A percentile compares a stretch with the other conserved stretches of the same genome.
These are phyloP conservation scores for Pseudogymnoascus pannorum DNA, from an alignment of 2,329 filamentous ascomycete genomes.

Conservation along the genomic window DNA sequence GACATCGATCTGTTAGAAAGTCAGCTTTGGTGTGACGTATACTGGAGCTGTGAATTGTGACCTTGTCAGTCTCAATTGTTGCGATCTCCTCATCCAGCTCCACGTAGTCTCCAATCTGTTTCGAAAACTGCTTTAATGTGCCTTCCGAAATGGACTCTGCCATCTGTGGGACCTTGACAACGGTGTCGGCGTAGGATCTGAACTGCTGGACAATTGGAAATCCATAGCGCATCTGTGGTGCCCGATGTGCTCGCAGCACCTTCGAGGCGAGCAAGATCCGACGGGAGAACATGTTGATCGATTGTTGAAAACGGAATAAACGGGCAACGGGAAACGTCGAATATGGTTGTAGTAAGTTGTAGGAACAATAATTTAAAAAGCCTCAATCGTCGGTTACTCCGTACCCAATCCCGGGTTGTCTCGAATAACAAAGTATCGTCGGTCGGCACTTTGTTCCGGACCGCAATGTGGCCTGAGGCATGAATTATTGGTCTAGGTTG, in stretches of 20 bases:
- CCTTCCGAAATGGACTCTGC: conserved; percentile 98
- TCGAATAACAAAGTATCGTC: conserved; percentile 3
- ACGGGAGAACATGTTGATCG: conserved; percentile 26
- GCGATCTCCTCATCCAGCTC: conserved; percentile 97
- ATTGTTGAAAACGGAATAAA: conserved; percentile 1
- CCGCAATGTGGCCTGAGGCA: not conserved
- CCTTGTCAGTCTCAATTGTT: conserved; percentile 98
- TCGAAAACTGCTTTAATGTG: conserved; percentile 91
- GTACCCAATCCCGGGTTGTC: conserved; percentile 2
- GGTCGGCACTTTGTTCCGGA: not conserved
- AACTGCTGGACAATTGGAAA: conserved; percentile 44
- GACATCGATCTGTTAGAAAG: conserved; percentile 70
- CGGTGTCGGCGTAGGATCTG: conserved; percentile 65
- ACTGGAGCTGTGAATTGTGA: conserved; percentile 32
- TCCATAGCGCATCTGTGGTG: conserved; percentile 32
- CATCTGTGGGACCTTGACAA: conserved; percentile 95
- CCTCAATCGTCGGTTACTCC: conserved; percentile 1
- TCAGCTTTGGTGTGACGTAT: conserved; percentile 12
- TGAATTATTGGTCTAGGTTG: not conserved
- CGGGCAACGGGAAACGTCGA: not conserved
- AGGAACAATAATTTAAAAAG: conserved; percentile 2
- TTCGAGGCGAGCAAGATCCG: conserved; percentile 28
- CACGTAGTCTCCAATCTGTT: conserved; percentile 86
- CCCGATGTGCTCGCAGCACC: conserved; percentile 24
- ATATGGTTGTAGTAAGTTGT: conserved; percentile 3